Evolutionary conservation across 371 early-diverging fungal species (phyloP).

Genomic region (Mucor ambiguus): DNA sequence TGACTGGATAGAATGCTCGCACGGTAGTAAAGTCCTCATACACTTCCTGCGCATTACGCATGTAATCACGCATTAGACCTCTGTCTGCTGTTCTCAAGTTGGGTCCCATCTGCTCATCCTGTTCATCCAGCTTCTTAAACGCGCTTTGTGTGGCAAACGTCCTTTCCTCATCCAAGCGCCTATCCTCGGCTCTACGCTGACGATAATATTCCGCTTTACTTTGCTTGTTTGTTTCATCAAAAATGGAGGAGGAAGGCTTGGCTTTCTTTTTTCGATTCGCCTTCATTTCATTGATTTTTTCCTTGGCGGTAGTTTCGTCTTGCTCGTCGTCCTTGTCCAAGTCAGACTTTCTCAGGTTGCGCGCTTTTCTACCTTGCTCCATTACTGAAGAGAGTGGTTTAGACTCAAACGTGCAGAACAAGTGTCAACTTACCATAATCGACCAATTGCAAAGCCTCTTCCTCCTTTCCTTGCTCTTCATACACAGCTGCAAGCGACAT

Average conservation of each 20-base stretch:
- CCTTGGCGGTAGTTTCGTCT: background rate
- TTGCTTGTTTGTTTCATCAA: conserved; percentile 26
- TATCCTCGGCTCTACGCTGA: background rate
- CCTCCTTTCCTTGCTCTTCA: conserved; percentile 81
- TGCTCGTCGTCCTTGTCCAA: conserved; percentile 4
- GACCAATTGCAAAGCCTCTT: conserved; percentile 68
- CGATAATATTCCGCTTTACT: conserved; percentile 5
- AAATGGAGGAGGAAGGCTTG: conserved; percentile 25
- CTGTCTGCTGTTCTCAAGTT: conserved; percentile 25
- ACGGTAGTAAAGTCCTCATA: conserved; percentile 56
- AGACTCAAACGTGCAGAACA: background rate
- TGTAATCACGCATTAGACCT: conserved; percentile 48
- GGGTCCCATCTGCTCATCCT: conserved; percentile 30
- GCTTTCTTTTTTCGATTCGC: background rate
- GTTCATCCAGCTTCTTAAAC: conserved; percentile 39
- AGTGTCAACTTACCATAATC: conserved; percentile 46
- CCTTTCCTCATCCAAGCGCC: conserved; percentile 29
- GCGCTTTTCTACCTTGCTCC: conserved; percentile 34
- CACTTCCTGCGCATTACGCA: conserved; percentile 49
- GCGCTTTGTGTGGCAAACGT: conserved; percentile 9
- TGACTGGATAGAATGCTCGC: conserved; percentile 57
- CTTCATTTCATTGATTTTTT: conserved; percentile 8
- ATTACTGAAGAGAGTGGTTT: conserved; percentile 24
- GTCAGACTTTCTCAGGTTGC: conserved; percentile 18
- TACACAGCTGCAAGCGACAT: conserved; percentile 81